Base-by-base conservation (phyloP, 2,329 filamentous ascomycete species). In the Chaetothyriales sp. region DNA sequence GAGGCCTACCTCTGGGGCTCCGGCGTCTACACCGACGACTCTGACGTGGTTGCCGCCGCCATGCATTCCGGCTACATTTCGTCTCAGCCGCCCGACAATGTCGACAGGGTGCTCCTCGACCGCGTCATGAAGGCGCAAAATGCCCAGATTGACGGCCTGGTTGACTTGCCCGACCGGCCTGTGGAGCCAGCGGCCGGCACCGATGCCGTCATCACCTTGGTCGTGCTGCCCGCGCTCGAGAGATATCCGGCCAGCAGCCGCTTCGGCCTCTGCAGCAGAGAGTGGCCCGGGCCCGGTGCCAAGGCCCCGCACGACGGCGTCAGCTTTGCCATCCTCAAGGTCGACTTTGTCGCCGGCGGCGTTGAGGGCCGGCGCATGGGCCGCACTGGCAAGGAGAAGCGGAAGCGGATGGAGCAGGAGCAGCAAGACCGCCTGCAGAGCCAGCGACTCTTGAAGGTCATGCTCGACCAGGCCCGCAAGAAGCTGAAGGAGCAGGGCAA, bases 21-120 rank as follows among this genome's bases (percentile, higher is more conserved):
- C 0, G 89, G 94, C 40, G 78, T 98, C 5, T 97, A 97, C 65
- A 94, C 89, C 0, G 92, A 98, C 61, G 92, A 98, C 67, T 95
- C 89, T 0, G 92, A 98, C 64, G 81, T 92, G 0, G 77, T 98
- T 20, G 90, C 89, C 0, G 89, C 90, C 1, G 90, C 89, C 54
- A 90, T 98, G 46, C 92, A 98, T 66, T 82, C 83, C 1, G 92
- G 92, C 2, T 97, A 89, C 82, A 85, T 98, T 59, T 82, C 83
- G 44, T 90, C 90, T 33, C 87, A 89, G 61, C 95, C 89, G 85
- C 74, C 81, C 4, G 81, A 89, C 5, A 84, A 87, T 37, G 78
- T 92, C 1, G 85, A 92, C 60, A 73, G 80, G 1, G 72, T 74
- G 10, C 72, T 90, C 67, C 73, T 94, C 9, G 75, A 77, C 56